A percentile compares a stretch with the other conserved stretches of the same genome.
These are phyloP conservation scores for Suillus lakei DNA, from an alignment of 768 basidiomycete species.

Conservation along the genomic window DNA sequence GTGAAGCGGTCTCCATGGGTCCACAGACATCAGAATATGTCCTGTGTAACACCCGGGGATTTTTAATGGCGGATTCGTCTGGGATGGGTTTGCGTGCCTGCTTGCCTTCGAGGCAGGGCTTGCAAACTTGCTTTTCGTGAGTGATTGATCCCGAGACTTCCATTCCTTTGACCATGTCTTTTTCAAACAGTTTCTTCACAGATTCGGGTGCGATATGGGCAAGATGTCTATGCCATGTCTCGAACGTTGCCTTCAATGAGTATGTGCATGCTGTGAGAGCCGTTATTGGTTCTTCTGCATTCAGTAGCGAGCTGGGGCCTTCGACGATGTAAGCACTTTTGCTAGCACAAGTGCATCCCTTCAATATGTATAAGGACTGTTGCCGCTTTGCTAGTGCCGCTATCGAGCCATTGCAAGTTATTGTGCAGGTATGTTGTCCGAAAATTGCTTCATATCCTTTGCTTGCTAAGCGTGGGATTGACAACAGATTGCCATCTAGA, in stretches of 20 bases:
- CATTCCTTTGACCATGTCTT: conserved; percentile 14
- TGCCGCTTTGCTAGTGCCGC: neutral
- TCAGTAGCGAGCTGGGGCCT: neutral
- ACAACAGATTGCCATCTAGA: conserved; percentile 24
- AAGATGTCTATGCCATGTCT: conserved; percentile 8
- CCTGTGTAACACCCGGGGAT: neutral
- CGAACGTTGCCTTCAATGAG: conserved; percentile 1
- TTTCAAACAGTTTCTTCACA: conserved; percentile 6
- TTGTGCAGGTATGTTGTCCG: neutral
- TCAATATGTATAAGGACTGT: conserved; percentile 11
- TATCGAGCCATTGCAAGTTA: neutral
- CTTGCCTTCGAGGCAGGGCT: conserved; percentile 28
- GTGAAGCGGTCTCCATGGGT: conserved; percentile 15
- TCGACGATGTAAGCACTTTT: conserved; percentile 1
- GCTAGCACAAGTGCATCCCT: neutral
- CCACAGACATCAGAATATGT: conserved; percentile 28
- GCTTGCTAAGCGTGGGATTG: conserved; percentile 13
- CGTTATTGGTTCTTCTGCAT: neutral
- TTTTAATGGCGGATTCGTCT: conserved; percentile 9
- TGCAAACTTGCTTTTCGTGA: conserved; percentile 12
- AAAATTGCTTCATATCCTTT: conserved; percentile 1
- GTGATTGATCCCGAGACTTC: neutral
- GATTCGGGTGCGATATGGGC: conserved; percentile 6
- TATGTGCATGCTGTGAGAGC: neutral
- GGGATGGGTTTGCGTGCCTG: conserved; percentile 19